A percentile compares a stretch with the other conserved stretches of the same genome.
phyloP scores from a whole-genome alignment of 129 eudicot species.

The Arctium minus region DNA sequence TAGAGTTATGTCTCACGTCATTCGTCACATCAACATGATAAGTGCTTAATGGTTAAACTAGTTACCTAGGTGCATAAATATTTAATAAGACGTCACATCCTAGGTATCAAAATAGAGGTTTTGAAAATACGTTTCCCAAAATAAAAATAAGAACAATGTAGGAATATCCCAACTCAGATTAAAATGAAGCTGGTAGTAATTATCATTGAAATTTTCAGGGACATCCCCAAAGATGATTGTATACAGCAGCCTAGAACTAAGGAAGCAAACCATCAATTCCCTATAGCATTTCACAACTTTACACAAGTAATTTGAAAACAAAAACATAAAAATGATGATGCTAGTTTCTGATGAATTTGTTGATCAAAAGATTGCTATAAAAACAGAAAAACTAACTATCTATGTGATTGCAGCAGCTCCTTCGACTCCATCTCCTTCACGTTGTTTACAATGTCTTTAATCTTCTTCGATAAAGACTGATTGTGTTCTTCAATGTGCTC shows the following conservation, averaged over 20 bases:
- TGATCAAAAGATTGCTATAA: background rate
- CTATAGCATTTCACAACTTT: slow-evolving; percentile 20
- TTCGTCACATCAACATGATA: too few species aligned
- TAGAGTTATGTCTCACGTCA: too few species aligned
- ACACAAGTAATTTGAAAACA: slow-evolving; percentile 7
- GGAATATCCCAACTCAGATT: background rate
- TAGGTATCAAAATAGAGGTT: too few species aligned
- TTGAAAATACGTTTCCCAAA: background rate
- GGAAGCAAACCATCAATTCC: background rate
- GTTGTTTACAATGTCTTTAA: slow-evolving; percentile 59
- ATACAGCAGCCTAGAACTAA: background rate
- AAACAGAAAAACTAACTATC: slow-evolving; percentile 33
- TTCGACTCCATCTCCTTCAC: slow-evolving; percentile 73
- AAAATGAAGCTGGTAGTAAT: background rate
- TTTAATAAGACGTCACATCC: too few species aligned
- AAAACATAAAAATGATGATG: slow-evolving; percentile 9
- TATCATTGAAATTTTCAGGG: background rate
- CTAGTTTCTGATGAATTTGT: background rate
- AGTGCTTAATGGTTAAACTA: too few species aligned
- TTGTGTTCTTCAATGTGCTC: slow-evolving; percentile 96
- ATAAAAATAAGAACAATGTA: too few species aligned
- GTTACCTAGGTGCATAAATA: too few species aligned
- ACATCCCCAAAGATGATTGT: slow-evolving; percentile 6
- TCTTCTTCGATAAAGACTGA: slow-evolving; percentile 65
- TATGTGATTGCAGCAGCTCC: slow-evolving; percentile 34